These are phyloP conservation scores for Diaporthe sp. DNA, from an alignment of 2,329 filamentous ascomycete genomes.

Conservation along the genomic window DNA sequence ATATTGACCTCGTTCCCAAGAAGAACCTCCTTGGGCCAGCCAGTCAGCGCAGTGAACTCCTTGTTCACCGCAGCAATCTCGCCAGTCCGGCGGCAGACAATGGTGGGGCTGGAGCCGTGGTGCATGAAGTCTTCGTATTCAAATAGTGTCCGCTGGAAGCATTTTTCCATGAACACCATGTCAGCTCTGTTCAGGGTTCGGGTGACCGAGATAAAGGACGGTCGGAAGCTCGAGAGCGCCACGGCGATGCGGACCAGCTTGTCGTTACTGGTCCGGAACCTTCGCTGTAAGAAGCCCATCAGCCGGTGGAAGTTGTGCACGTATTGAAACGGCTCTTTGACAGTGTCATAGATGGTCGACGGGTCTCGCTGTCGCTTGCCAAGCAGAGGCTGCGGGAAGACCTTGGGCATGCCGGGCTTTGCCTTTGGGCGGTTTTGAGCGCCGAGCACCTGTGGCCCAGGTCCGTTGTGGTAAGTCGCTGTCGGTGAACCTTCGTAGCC, in stretches of 20 bases:
- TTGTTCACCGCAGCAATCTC: conserved; percentile 97
- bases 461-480: conserved; percentile 51
- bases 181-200: conserved; percentile 91
- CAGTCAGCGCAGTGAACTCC: conserved; percentile 95
- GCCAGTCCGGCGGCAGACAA: conserved; percentile 92
- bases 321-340: conserved; percentile 93
- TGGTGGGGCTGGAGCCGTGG: conserved; percentile 88
- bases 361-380: conserved; percentile 78
- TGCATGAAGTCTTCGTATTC: conserved; percentile 95
- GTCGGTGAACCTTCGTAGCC: conserved; percentile 70
- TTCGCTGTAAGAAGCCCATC: conserved; percentile 82
- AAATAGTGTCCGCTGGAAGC: conserved; percentile 91
- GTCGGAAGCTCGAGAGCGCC: conserved; percentile 88
- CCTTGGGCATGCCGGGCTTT: conserved; percentile 59
- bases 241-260: conserved; percentile 88
- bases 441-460: conserved; percentile 40
- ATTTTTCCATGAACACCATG: conserved; percentile 97
- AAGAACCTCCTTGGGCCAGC: conserved; percentile 92
- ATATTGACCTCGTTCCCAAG: conserved; percentile 89
- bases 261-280: conserved; percentile 75
- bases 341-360: conserved; percentile 87
- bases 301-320: conserved; percentile 91
- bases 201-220: conserved; percentile 92
- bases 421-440: conserved; percentile 58
- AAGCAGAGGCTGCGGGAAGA: conserved; percentile 65